Evolutionary conservation across 805 yeast genomes (phyloP), one percentile per base, ranked within the genome.

Genomic region (Blastobotrys americana): DNA sequence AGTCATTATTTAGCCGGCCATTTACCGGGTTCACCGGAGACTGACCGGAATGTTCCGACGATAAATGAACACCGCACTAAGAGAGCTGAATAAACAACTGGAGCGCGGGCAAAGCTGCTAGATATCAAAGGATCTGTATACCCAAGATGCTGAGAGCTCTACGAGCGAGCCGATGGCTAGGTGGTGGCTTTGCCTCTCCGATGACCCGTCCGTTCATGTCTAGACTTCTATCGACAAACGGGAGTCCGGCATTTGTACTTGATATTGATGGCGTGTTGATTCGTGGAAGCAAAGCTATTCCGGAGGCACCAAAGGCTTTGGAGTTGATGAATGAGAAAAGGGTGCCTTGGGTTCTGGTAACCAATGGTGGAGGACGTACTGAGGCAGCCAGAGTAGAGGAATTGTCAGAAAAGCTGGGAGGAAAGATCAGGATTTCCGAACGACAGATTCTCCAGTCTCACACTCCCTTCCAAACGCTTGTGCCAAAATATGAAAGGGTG

Each of bases 281-380:
- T 17, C 76, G 89, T 49, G 95, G 96, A 16, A 66, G 74, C 17
- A 70, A 70, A 40, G 76, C 89, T 1, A 76, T 88, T 39, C 77
- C 78, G 1, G 70, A 69, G 37, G 96, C 95, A 1, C 66, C 66
- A 9, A 71, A 70, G 15, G 83, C 95, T 0, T 65, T 84, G 23
- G 59, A 68, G 39, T 59, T 76, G 15, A 66, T 89, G 38, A 67
- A 80, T 37, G 50, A 70, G 5, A 57, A 71, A 18, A 70, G 72
- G 16, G 68, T 87, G 4, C 96, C 97, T 1, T 89, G 78, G 66
- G 77, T 87, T n/a, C 59, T 89, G 35, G 69, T 89, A 59, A 88
- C 96, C 5, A 88, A 89, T 60, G 96, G 97, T 16, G 96, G 96
- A 4, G 96, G 97, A 2, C 72, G 72, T 25, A 64, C 74, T 9